Evolutionary conservation across 768 basidiomycete species (phyloP), one percentile per base, ranked within the genome.

Genomic region (Podaxis sp.): DNA sequence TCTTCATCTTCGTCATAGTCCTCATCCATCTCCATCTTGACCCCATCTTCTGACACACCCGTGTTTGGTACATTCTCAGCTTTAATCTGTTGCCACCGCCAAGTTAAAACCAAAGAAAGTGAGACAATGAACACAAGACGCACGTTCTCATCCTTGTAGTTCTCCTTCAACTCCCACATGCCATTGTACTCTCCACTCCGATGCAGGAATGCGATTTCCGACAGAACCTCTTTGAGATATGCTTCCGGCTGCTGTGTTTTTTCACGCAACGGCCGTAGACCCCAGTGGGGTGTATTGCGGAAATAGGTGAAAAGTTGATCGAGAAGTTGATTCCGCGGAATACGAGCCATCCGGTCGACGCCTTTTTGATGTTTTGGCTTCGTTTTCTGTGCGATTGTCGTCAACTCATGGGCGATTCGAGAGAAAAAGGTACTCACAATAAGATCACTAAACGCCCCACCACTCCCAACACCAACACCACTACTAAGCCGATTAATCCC

Each of bases 301-400:
- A 96, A 98, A 5, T 88, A 79, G 2, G 76, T 68, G 75, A 96
- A 96, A 46, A 97, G 81, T 59, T 89, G 77, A 73, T 97, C 93
- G 73, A 94, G 81, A 7, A 97, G 83, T 70, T 96, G 90, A 76
- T 94, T 90, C 59, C 89, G 83, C 5, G 93, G 93, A 76, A 97
- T 88, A 72, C 95, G 92, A n/a, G 91, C 89, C 85, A 92, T 90
- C 67, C 92, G 90, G 74, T 95, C 93, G 76, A 90, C 90, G 30
- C 89, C 89, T 67, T 92, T 91, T 17, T 80, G 73, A 1, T 78
- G 81, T 72, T 89, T 92, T 42, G 77, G 83, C 75, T 88, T 92
- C 15, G 85, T 79, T 82, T 84, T 85, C 89, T 88, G 66, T 4
- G 46, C 12, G 63, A 65, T 46, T 24, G 48, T 7, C 44, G 54